phyloP scores from a whole-genome alignment of 2,329 filamentous ascomycete genomes.

The Fusarium coicis region DNA sequence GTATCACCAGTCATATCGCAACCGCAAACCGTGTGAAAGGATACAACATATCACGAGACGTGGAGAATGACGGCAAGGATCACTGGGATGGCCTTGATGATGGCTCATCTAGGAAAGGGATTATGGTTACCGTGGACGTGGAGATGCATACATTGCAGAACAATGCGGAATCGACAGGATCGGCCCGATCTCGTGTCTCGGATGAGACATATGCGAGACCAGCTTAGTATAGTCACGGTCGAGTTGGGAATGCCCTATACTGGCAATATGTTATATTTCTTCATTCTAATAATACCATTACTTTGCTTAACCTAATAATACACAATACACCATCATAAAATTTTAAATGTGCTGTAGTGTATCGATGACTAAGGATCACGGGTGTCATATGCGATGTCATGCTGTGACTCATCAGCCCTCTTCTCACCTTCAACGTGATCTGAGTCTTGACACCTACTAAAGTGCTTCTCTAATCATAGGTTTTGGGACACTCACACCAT shows the following conservation, averaged over 20 bases:
- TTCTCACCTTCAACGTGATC: no score
- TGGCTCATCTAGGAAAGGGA: conserved; percentile 11
- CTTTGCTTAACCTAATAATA: accelerated
- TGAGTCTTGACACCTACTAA: neutral
- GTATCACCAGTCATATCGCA: neutral
- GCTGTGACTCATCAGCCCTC: neutral
- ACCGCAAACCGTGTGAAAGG: neutral
- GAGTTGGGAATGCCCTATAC: neutral
- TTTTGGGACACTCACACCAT: neutral
- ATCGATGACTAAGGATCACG: neutral
- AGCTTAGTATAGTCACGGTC: neutral
- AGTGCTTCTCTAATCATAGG: no score
- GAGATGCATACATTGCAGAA: conserved; percentile 25
- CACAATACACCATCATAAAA: neutral
- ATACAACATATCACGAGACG: neutral
- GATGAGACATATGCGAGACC: neutral
- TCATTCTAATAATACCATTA: neutral
- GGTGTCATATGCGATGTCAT: neutral
- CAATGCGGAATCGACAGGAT: neutral
- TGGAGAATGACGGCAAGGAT: neutral
- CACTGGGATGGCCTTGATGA: conserved; percentile 22
- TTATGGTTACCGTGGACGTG: conserved; percentile 25
- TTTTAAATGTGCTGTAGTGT: accelerated
- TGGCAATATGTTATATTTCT: no score
- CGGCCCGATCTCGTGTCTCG: neutral